Percentiles rank a stretch among this genome's conserved stretches.
These are phyloP conservation scores for Metarhizium humberi DNA, from an alignment of 2,329 filamentous ascomycete species.

Conservation along the genomic window DNA sequence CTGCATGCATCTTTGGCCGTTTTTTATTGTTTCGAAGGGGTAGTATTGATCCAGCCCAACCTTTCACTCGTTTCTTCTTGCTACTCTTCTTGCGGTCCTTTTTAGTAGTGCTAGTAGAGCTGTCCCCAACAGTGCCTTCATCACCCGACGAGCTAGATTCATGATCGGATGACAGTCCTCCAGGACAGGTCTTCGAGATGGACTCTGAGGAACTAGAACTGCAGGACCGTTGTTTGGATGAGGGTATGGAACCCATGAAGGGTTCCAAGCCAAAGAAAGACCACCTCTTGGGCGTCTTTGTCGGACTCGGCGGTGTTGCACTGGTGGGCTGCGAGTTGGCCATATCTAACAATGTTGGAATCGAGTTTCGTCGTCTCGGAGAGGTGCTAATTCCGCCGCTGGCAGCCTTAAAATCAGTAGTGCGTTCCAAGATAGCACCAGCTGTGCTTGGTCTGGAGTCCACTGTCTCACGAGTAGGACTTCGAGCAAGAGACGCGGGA, in stretches of 20 bases:
- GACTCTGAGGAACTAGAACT: conserved; percentile 38
- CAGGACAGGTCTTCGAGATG: conserved; percentile 16
- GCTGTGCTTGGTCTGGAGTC: conserved; percentile 60
- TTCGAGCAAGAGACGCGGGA: conserved; percentile 27
- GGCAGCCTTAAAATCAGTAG: conserved; percentile 12
- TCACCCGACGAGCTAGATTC: conserved; percentile 18
- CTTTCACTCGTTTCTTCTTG: conserved; percentile 62
- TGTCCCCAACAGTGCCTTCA: conserved; percentile 13
- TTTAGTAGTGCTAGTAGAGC: conserved; percentile 14
- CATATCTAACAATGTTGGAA: conserved; percentile 41
- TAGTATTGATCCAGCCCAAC: conserved; percentile 60
- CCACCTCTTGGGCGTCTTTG: conserved; percentile 47
- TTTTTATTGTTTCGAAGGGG: conserved; percentile 44
- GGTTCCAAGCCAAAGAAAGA: conserved; percentile 55
- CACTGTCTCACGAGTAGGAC: conserved; percentile 28
- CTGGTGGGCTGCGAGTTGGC: conserved; percentile 24
- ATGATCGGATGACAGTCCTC: conserved; percentile 26
- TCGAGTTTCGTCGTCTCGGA: conserved; percentile 48
- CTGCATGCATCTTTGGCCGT: conserved; percentile 27
- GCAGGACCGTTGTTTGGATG: conserved; percentile 35
- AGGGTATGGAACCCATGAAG: conserved; percentile 34
- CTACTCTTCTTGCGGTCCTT: conserved; percentile 25
- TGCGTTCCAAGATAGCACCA: conserved; percentile 55
- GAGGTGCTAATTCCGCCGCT: conserved; percentile 16
- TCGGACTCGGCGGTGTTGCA: conserved; percentile 35